A percentile compares a stretch with the other conserved stretches of the same genome.
These are phyloP conservation scores for Leishmania gerbilli DNA, from an alignment of 208 protist genomes.

Conservation along the genomic window DNA sequence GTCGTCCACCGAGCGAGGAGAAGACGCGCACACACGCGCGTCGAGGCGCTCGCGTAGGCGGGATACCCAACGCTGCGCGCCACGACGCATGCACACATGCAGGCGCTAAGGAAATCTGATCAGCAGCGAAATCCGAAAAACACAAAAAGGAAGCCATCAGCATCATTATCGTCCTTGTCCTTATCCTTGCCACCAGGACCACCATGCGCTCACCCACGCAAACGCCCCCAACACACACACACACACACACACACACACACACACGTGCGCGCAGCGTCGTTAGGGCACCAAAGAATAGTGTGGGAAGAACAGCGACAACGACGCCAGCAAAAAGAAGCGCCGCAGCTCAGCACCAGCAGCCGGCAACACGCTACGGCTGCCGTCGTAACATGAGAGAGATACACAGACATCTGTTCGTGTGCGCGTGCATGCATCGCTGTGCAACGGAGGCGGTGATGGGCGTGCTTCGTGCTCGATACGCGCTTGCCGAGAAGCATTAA, in stretches of 20 bases:
- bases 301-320: no score
- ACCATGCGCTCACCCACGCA: background rate
- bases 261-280: background rate
- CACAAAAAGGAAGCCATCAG: background rate
- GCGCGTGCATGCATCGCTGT: no score
- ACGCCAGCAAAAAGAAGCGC: no score
- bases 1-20: background rate
- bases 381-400: no score
- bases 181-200: no score
- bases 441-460: no score
- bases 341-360: no score
- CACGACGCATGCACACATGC: background rate
- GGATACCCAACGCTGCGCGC: background rate
- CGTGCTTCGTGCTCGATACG: no score
- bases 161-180: background rate
- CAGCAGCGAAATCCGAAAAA: background rate
- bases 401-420: background rate
- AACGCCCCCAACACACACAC: background rate
- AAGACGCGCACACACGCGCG: no score
- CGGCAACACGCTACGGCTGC: no score
- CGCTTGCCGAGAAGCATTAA: no score
- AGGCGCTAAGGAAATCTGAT: background rate
- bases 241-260: background rate
- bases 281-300: background rate
- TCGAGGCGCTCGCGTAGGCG: background rate